Percentiles rank a stretch among this genome's conserved stretches.
Conservation (phyloP, 2,329 filamentous ascomycete genomes). For the Fusarium papillatum region DNA sequence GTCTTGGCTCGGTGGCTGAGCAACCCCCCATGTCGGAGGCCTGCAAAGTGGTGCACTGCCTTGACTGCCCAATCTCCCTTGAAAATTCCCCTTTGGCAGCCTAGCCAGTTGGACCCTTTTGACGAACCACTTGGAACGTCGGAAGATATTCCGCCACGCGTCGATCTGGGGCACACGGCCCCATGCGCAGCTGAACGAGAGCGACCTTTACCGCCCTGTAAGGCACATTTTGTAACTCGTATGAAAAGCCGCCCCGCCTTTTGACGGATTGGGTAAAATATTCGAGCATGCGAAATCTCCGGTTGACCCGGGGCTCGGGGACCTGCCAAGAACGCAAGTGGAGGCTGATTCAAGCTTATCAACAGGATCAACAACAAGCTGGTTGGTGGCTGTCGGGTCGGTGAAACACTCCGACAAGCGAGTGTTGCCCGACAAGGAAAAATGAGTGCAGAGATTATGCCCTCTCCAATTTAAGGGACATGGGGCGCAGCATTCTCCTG, state of each 20-base stretch:
- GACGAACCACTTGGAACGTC: neutral
- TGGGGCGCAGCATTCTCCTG: neutral
- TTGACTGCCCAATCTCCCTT: neutral
- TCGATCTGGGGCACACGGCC: neutral
- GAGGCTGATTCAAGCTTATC: slow-evolving; percentile 3
- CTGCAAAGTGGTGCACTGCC: slow-evolving; percentile 1
- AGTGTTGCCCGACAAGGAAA: neutral
- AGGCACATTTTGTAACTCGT: neutral
- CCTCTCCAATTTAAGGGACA: neutral
- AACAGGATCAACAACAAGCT: neutral
- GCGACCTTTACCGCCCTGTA: neutral
- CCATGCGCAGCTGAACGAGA: neutral
- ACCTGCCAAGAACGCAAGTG: neutral
- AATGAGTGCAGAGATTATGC: neutral
- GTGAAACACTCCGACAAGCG: neutral
- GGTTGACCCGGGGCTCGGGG: neutral
- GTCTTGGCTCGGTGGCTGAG: neutral
- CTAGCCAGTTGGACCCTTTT: neutral
- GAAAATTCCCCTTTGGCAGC: neutral
- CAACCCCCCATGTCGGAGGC: neutral
- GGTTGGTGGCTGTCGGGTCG: neutral
- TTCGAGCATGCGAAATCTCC: neutral
- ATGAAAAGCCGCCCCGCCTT: neutral
- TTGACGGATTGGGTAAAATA: neutral
- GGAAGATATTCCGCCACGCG: neutral